Evolutionary conservation across 1,139 yeast genomes (phyloP).

Genomic region (Lodderomyces theae): DNA sequence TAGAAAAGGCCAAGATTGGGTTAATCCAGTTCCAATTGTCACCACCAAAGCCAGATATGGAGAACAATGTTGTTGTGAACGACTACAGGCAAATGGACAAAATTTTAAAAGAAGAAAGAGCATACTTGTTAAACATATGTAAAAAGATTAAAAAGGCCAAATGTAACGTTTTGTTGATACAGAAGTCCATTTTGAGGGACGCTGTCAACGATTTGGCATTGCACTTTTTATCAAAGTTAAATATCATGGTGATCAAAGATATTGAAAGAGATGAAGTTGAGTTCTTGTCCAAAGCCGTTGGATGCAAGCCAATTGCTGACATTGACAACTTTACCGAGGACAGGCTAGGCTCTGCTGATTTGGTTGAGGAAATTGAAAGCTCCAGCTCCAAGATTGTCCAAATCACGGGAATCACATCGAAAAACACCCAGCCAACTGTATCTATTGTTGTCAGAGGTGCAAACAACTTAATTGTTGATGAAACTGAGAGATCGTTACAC

Average conservation of each 20-base stretch:
- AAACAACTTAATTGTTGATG: conserved; percentile 83
- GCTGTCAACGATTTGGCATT: conserved; percentile 96
- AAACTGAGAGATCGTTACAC: conserved; percentile 93
- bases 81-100: conserved; percentile 99
- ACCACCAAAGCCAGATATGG: conserved; percentile 99
- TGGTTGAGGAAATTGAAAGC: conserved; percentile 88
- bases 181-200: conserved; percentile 91
- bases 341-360: conserved; percentile 86
- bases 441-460: conserved; percentile 96
- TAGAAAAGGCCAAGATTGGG: conserved; percentile 92
- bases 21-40: conserved; percentile 93
- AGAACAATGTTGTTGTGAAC: conserved; percentile 92
- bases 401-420: conserved; percentile 73
- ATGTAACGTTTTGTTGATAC: conserved; percentile 91
- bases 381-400: conserved; percentile 91
- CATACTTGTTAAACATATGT: conserved; percentile 88
- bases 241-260: conserved; percentile 91
- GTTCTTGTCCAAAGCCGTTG: conserved; percentile 84
- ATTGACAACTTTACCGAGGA: conserved; percentile 90
- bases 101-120: conserved; percentile 95
- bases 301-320: conserved; percentile 96
- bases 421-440: conserved; percentile 69
- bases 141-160: conserved; percentile 95
- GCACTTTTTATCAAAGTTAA: conserved; percentile 88
- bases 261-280: conserved; percentile 97